Percentiles rank a stretch among this genome's conserved stretches.
Evolutionary conservation across 345 rosid species (phyloP).

Genomic region (Sonneratia alba): DNA sequence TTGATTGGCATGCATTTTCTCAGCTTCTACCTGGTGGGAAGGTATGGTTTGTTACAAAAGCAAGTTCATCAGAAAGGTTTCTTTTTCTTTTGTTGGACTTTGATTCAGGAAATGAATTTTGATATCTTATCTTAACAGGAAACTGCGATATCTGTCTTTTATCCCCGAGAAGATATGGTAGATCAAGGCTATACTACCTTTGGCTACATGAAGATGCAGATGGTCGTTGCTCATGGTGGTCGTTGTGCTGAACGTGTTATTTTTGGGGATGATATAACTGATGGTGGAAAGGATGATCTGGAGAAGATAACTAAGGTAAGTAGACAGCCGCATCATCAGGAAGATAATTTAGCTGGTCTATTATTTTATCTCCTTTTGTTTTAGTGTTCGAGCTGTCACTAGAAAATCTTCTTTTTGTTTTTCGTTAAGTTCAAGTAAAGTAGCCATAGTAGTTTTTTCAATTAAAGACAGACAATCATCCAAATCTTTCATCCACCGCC

Average conservation of each 20-base stretch:
- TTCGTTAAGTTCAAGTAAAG: neutral
- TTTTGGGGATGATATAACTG: conserved; percentile 77
- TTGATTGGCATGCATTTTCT: conserved; percentile 99
- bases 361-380: neutral
- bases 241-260: conserved; percentile 84
- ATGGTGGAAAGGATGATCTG: conserved; percentile 91
- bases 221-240: conserved; percentile 98
- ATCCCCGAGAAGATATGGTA: conserved; percentile 88
- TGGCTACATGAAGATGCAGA: conserved; percentile 99
- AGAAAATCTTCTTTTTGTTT: neutral
- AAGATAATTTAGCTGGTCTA: neutral
- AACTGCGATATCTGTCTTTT: conserved; percentile 91
- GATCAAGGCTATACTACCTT: conserved; percentile 95
- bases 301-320: conserved; percentile 82
- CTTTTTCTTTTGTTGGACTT: neutral
- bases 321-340: neutral
- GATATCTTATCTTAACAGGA: conserved; percentile 35
- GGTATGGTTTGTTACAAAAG: conserved; percentile 28
- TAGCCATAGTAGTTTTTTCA: neutral
- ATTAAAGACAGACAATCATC: neutral
- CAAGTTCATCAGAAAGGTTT: neutral
- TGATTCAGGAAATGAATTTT: neutral
- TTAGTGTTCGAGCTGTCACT: neutral
- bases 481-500: neutral
- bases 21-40: conserved; percentile 98